Evolutionary conservation across 2,329 filamentous ascomycete species (phyloP).

Genomic region (Aspergillus latus): DNA sequence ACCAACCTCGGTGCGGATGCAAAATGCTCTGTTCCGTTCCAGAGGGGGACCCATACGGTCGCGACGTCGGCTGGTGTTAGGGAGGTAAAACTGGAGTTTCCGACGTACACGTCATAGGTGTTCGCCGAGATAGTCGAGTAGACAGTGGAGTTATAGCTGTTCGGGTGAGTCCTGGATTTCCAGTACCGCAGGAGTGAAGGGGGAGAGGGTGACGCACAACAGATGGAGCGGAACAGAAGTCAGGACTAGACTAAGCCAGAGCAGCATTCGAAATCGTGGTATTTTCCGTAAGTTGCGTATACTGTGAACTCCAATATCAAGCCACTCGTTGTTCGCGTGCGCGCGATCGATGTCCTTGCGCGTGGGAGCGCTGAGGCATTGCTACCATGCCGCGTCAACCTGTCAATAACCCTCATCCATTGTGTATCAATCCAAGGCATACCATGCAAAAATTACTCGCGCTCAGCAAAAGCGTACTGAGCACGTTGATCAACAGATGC

Average conservation of each 20-base stretch:
- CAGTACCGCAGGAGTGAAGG: neutral
- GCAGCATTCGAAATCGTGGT: constrained; percentile 32
- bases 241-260: constrained; percentile 16
- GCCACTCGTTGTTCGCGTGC: constrained; percentile 43
- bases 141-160: neutral
- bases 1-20: neutral
- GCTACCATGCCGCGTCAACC: constrained; percentile 26
- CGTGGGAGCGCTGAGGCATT: constrained; percentile 52
- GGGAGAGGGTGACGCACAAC: constrained; percentile 3
- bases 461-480: constrained; percentile 47
- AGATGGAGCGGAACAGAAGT: constrained; percentile 19
- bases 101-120: constrained; percentile 1
- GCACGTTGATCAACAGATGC: constrained; percentile 51
- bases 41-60: neutral
- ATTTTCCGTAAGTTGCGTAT: constrained; percentile 27
- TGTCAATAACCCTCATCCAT: neutral
- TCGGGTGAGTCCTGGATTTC: constrained; percentile 1
- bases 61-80: neutral
- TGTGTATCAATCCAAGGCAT: neutral
- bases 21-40: too few relatives aligned
- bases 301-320: constrained; percentile 48
- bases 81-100: neutral
- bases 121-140: constrained; percentile 2
- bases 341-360: constrained; percentile 51
- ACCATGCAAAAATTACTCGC: constrained; percentile 52